Evolutionary conservation across 768 basidiomycete species (phyloP), one percentile per base, ranked within the genome.

Genomic region (Xerocomellus intermedius): DNA sequence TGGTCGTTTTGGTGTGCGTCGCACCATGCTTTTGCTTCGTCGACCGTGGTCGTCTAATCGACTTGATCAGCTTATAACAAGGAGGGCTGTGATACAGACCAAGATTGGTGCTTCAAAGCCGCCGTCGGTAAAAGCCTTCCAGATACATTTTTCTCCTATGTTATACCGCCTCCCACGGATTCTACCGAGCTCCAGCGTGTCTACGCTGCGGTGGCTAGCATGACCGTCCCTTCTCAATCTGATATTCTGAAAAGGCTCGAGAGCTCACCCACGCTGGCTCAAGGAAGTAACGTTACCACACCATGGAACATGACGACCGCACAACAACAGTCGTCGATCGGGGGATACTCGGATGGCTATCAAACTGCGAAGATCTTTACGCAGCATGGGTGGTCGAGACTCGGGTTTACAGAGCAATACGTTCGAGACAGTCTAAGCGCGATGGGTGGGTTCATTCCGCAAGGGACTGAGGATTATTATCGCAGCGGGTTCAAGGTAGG

Each of bases 1-100:
- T 89, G 85, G 83, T 70, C 72, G 35, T 89, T 89, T 66, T 89
- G 87, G 86, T 78, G 86, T 86, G 60, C 57, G 82, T 64, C 2
- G 35, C 28, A 1, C 6, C 26, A 8, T 22, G 10, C 8, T n/a
- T 35, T 21, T 13, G 32, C 8, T 47, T 47, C 17, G 28, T 24
- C 26, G 1, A 28, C 8, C 10, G 8, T 19, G 21, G 13, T 12
- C 7, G 12, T 33, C 32, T 54, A 14, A 58, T 19, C 4, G 5
- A 26, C 26, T n/a, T 14, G 24, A 50, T 38, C 42, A 85, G 82
- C 83, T 4, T 87, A 84, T 59, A 74, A 77, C 52, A 85, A 82
- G 57, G 88, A 89, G 62, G 74, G 70, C 9, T 89, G 86, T 56
- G 72, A 77, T 8, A 66, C 72, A 19, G 84, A 87, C 54, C 74